Base-by-base conservation (phyloP, 2,329 filamentous ascomycete genomes). In the Venturia carpophila region DNA sequence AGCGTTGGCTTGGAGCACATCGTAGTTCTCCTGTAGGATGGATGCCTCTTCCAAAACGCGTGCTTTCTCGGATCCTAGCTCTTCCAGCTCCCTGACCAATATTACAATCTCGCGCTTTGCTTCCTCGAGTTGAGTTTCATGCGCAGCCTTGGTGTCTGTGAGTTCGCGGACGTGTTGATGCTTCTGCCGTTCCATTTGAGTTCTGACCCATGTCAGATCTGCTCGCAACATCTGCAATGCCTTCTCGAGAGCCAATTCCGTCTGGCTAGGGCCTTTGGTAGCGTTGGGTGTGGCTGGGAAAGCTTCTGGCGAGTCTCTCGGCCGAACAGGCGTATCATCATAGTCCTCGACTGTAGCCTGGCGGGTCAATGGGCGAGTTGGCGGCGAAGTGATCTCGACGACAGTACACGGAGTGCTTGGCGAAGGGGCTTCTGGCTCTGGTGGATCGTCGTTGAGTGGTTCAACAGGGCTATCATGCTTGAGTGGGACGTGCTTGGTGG, bases 301-400 rank as follows among this genome's bases (percentile, higher is more conserved):
- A n/a, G 19, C n/a, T 15, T 41, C 62, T n/a, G 43, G 19, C 9
- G 17, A 11, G 45, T 63, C 60, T 61, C 60, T 42, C 13, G n/a
- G 60, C 30, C 27, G 41, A 24, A 55, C n/a, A n/a, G 64, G 64
- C 10, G 64, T 63, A 56, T 66, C 64, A 17, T 66, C 64, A 52
- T 66, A 61, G 21, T 66, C 64, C 41, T 66, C 60, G 27, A 66
- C 64, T 7, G 55, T 63, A 9, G 64, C 34, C 45, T 66, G 64
- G 11, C 41, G 37, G 21, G 34, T 47, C 37, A 21, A 19, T 15
- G 58, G 47, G 13, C 43, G 39, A 30, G 15, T 60, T 2, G 55
- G n/a, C 13, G 56, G 41, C 17, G 56, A 52, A 2, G 41, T 15
- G n/a, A n/a, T 37, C 24, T 62, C 58, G 27, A 52, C 47, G n/a